phyloP scores from a whole-genome alignment of 352 stramenopile genomes.

The Phytophthora hibernalis region DNA sequence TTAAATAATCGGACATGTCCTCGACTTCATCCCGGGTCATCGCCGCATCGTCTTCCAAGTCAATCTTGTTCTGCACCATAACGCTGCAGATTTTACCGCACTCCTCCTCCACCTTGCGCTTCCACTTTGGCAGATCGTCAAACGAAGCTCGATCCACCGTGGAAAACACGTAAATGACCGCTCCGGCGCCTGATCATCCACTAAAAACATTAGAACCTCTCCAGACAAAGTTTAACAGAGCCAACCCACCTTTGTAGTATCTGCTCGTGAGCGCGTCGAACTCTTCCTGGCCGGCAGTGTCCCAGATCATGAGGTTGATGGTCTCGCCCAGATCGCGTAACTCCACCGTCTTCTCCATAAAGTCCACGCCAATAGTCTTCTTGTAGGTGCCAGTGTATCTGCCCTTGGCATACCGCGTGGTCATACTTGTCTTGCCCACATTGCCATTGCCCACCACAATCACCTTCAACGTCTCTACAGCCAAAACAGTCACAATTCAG shows the following conservation, averaged over 20 bases:
- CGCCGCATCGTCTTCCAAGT: conserved; percentile 65
- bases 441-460: conserved; percentile 88
- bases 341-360: conserved; percentile 83
- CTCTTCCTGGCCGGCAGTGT: conserved; percentile 82
- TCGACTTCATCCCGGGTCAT: conserved; percentile 71
- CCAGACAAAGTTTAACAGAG: neutral
- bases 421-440: conserved; percentile 87
- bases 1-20: conserved; percentile 65
- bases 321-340: conserved; percentile 65
- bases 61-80: conserved; percentile 82
- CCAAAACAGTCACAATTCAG: conserved; percentile 4
- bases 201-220: neutral
- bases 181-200: conserved; percentile 46
- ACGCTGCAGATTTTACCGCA: conserved; percentile 72
- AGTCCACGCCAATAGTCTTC: conserved; percentile 88
- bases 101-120: conserved; percentile 74
- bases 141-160: conserved; percentile 77
- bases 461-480: conserved; percentile 78
- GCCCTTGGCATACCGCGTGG: conserved; percentile 79
- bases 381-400: conserved; percentile 86
- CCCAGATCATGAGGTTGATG: conserved; percentile 86
- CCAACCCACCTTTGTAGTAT: conserved; percentile 69
- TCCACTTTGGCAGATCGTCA: conserved; percentile 73
- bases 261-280: conserved; percentile 82
- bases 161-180: conserved; percentile 82